Evolutionary conservation across 805 yeast genomes (phyloP).

Genomic region (Yarrowia yakushimensis): DNA sequence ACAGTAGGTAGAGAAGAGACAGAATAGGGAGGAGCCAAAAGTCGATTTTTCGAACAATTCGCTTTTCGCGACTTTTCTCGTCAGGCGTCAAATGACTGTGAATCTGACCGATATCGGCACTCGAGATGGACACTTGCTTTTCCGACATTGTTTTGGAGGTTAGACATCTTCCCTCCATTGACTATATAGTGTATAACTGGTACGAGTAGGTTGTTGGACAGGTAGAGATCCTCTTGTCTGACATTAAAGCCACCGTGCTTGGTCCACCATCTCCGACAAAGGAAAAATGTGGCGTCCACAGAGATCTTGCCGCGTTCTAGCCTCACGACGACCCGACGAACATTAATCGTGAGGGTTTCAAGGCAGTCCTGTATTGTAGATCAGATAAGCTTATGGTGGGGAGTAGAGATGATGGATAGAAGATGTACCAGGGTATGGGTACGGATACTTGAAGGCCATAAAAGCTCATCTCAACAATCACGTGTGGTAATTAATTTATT

Average conservation of each 20-base stretch:
- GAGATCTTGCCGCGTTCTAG: neutral
- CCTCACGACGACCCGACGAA: neutral
- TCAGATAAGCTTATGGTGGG: neutral
- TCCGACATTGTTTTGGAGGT: neutral
- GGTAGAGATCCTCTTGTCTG: neutral
- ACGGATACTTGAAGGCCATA: too few relatives aligned
- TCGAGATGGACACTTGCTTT: neutral
- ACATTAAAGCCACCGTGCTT: neutral
- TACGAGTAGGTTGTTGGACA: neutral
- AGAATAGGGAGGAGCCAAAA: conserved; percentile 45
- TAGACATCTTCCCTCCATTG: too few relatives aligned
- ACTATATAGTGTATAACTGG: too few relatives aligned
- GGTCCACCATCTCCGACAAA: neutral
- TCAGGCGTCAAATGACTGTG: neutral
- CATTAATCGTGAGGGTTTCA: too few relatives aligned
- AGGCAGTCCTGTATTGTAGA: too few relatives aligned
- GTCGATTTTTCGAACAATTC: conserved; percentile 42
- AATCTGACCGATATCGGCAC: neutral
- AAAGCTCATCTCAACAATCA: too few relatives aligned
- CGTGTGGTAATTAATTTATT: too few relatives aligned
- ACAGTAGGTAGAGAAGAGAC: conserved; percentile 44
- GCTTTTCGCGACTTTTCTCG: neutral
- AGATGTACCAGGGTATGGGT: too few relatives aligned
- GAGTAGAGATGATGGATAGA: too few relatives aligned
- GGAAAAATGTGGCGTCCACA: neutral